Percentiles rank a stretch among this genome's conserved stretches.
Evolutionary conservation across 768 basidiomycete species (phyloP).

Genomic region (Macrolepiota dolichaula): DNA sequence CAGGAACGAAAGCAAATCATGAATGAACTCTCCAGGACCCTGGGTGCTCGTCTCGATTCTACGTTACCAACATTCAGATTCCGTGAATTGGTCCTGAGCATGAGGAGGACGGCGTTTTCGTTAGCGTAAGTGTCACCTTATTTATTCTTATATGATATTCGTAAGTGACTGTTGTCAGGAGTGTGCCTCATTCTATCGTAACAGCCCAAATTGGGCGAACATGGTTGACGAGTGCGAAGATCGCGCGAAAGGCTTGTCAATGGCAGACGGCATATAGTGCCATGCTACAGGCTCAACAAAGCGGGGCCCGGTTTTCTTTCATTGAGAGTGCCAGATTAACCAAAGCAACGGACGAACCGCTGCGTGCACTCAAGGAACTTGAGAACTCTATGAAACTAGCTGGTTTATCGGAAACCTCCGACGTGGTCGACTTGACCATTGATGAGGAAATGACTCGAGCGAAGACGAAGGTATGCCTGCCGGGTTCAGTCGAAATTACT

Average conservation of each 20-base stretch:
- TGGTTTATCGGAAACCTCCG: slow-evolving; percentile 40
- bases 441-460: slow-evolving; percentile 50
- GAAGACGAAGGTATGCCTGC: slow-evolving; percentile 66
- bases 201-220: slow-evolving; percentile 69
- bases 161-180: slow-evolving; percentile 19
- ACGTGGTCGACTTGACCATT: slow-evolving; percentile 56
- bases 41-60: slow-evolving; percentile 66
- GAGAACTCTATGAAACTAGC: slow-evolving; percentile 64
- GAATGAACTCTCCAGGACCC: slow-evolving; percentile 41
- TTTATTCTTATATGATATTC: neutral
- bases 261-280: slow-evolving; percentile 97
- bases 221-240: slow-evolving; percentile 94
- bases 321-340: slow-evolving; percentile 88
- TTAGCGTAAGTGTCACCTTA: slow-evolving; percentile 47
- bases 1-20: slow-evolving; percentile 32
- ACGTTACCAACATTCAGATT: slow-evolving; percentile 86
- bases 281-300: slow-evolving; percentile 82
- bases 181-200: slow-evolving; percentile 34
- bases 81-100: slow-evolving; percentile 85
- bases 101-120: slow-evolving; percentile 81
- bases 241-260: slow-evolving; percentile 92
- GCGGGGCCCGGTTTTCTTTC: slow-evolving; percentile 70
- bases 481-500: neutral
- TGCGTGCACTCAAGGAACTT: slow-evolving; percentile 84
- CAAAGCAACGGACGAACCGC: slow-evolving; percentile 72